These are phyloP conservation scores for Phoma sp. DNA, from an alignment of 2,329 filamentous ascomycete species.

Conservation along the genomic window DNA sequence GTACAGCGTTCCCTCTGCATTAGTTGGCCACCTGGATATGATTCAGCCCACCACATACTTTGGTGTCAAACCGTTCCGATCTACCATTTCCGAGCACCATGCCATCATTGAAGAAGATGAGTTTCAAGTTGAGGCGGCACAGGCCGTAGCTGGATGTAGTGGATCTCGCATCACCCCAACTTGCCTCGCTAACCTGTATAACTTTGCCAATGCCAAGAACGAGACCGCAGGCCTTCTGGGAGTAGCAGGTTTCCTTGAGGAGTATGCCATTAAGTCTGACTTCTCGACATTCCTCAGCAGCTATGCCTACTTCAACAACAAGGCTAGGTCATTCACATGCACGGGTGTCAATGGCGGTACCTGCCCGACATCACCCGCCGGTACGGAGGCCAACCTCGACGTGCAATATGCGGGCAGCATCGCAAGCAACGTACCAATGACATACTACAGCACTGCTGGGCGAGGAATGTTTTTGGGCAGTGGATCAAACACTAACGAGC, in stretches of 20 bases:
- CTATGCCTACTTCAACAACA: constrained; percentile 25
- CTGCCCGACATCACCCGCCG: constrained; percentile 21
- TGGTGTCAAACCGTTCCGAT: constrained; percentile 21
- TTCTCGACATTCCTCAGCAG: constrained; percentile 28
- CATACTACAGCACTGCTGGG: constrained; percentile 70
- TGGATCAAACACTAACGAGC: constrained; percentile 64
- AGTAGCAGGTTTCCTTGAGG: constrained; percentile 30
- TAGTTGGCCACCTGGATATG: constrained; percentile 50
- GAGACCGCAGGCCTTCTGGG: constrained; percentile 23
- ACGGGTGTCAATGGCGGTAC: constrained; percentile 25
- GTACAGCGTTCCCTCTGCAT: constrained; percentile 36
- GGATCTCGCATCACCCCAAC: constrained; percentile 27
- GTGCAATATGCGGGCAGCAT: constrained; percentile 28
- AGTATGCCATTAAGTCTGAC: constrained; percentile 30
- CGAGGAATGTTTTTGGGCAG: constrained; percentile 53
- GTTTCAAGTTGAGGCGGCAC: constrained; percentile 14
- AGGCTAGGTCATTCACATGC: constrained; percentile 23
- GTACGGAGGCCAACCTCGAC: constrained; percentile 28
- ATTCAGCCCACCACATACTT: constrained; percentile 59
- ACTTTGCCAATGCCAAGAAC: constrained; percentile 23
- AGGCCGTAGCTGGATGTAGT: constrained; percentile 22
- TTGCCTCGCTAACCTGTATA: constrained; percentile 30
- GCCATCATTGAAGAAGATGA: constrained; percentile 8
- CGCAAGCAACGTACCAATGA: constrained; percentile 28
- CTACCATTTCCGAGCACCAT: constrained; percentile 27